A percentile compares a stretch with the other conserved stretches of the same genome.
phyloP scores from a whole-genome alignment of 176 grass and related monocot species.

The Rhipidocladum racemiflorum region DNA sequence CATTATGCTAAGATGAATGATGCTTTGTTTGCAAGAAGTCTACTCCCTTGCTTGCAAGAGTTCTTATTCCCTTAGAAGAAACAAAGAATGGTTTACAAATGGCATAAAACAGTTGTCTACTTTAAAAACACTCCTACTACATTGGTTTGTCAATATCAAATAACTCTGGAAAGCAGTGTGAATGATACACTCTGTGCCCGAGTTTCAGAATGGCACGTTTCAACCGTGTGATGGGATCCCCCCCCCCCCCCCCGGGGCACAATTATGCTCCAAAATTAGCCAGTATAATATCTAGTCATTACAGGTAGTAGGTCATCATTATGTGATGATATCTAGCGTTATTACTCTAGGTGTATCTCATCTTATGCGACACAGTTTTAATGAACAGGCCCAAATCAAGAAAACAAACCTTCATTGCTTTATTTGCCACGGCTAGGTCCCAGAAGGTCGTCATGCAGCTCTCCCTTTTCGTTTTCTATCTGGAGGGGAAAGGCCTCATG shows the following conservation, averaged over 20 bases:
- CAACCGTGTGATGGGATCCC: neutral
- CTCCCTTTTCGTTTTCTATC: neutral
- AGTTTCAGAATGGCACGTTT: neutral
- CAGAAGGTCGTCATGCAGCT: neutral
- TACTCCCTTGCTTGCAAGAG: slow-evolving; percentile 26
- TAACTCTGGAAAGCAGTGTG: neutral
- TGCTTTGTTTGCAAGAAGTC: slow-evolving; percentile 22
- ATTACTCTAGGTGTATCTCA: neutral
- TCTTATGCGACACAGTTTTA: neutral
- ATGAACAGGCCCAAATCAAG: neutral
- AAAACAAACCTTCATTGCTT: neutral
- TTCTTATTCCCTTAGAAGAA: neutral
- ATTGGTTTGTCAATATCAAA: neutral
- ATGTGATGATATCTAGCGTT: neutral
- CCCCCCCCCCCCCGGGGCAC: too few species aligned
- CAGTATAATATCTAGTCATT: neutral
- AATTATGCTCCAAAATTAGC: neutral
- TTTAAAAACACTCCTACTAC: neutral
- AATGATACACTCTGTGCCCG: neutral
- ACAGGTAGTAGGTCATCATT: neutral
- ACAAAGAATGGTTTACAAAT: neutral
- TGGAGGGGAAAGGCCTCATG: neutral
- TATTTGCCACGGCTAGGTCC: neutral
- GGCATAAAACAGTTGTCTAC: neutral
- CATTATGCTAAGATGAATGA: neutral